Percentiles rank a stretch among this genome's conserved stretches.
Conservation (phyloP, 768 basidiomycete genomes). For the Cystofilobasidium bisporidii region DNA sequence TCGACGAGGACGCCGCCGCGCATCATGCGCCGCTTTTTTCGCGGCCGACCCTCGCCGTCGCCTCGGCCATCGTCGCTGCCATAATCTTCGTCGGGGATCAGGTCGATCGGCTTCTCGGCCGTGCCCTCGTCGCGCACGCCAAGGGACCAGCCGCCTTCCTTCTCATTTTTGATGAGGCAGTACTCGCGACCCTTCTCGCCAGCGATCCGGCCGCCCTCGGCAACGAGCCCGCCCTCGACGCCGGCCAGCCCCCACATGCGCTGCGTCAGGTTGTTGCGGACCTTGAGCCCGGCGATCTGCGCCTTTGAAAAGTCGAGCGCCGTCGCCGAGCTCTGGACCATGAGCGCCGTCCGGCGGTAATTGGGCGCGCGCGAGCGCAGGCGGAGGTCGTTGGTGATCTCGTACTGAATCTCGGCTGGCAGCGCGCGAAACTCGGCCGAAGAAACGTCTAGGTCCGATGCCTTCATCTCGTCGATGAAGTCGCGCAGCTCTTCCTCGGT, state of each 20-base stretch:
- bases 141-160: constrained; percentile 83
- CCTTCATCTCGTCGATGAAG: constrained; percentile 93
- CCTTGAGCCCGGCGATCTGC: constrained; percentile 80
- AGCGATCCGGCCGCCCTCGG: constrained; percentile 86
- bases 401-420: constrained; percentile 93
- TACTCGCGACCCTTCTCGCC: constrained; percentile 92
- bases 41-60: not conserved
- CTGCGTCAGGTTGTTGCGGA: constrained; percentile 84
- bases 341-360: constrained; percentile 78
- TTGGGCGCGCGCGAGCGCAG: constrained; percentile 91
- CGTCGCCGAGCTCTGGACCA: constrained; percentile 67
- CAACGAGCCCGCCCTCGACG: constrained; percentile 53
- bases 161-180: constrained; percentile 82
- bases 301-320: constrained; percentile 93
- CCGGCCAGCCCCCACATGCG: constrained; percentile 48
- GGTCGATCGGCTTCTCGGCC: constrained; percentile 67
- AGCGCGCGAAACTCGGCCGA: constrained; percentile 83
- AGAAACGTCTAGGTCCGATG: constrained; percentile 85
- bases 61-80: not conserved
- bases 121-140: constrained; percentile 84
- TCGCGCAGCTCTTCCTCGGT: constrained; percentile 87
- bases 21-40: constrained; percentile 7
- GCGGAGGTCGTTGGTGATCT: constrained; percentile 91
- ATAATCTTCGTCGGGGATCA: constrained; percentile 56
- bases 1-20: not conserved